Base-by-base conservation (phyloP, 768 basidiomycete species). In the Glaciozyma antarctica region DNA sequence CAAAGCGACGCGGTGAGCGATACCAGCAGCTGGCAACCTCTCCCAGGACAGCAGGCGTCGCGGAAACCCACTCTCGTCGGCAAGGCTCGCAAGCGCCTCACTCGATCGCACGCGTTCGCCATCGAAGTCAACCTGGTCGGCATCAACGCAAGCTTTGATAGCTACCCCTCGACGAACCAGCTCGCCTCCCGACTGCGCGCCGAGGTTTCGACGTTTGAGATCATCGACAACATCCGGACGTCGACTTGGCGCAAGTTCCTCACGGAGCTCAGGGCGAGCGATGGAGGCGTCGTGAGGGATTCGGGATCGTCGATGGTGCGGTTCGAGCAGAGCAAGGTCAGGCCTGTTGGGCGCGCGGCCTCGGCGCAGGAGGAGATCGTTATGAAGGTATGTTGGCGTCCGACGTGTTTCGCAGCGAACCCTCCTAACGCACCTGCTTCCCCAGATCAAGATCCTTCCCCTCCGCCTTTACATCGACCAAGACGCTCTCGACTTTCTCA, bases 221-320 rank as follows among this genome's bases (percentile, higher is more conserved):
- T 98, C 65, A 78, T 98, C 58, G 95, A 99, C 76, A 93, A 95
- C 74, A 91, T 99, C 80, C 92, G 89, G 79, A 93, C 92, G 0
- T 97, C 92, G 13, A 97, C 95, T 0, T 99, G 95, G 95, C 88
- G 86, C 78, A 98, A 94, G 76, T 98, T 99, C 76, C 78, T 99
- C 65, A 93, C 91, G 5, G 84, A 85, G 61, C 80, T 95, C 74
- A 83, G 87, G 47, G 81, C 87, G 10, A 91, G 94, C 77, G 85
- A 88, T 21, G 83, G 83, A 62, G 94, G 94, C 0, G 89, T 93
- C 73, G 78, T 92, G 17, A 83, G 92, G 43, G 91, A 95, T 78
- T 91, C 88, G 7, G 89, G 84, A 57, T 93, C 91, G 8, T 84
- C 88, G 72, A 98, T 99, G 94, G 85, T 90, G n/a, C 84, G 86